Evolutionary conservation across 139 green algal genomes (phyloP).

Genomic region (Chlorella vulgaris): DNA sequence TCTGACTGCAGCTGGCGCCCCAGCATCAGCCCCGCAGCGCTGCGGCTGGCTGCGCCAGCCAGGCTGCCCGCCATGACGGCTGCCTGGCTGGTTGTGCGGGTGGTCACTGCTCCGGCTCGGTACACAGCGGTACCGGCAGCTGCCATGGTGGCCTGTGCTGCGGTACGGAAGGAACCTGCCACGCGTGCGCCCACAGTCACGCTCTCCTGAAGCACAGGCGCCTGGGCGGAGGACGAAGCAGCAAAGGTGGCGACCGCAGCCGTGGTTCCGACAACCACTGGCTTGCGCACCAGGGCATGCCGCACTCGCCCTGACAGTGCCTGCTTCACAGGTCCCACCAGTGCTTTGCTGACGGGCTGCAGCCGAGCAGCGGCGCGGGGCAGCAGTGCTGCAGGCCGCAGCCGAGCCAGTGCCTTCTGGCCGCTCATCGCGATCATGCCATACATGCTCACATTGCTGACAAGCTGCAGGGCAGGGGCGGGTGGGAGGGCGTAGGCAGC

Average conservation of each 20-base stretch:
- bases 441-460: constrained; percentile 12
- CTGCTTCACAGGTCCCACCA: constrained; percentile 7
- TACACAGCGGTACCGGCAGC: constrained; percentile 15
- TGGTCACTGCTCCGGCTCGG: constrained; percentile 12
- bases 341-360: constrained; percentile 1
- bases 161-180: constrained; percentile 20
- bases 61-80: constrained; percentile 18
- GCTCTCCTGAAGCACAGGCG: constrained; percentile 1
- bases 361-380: not conserved
- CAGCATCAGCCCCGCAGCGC: constrained; percentile 16
- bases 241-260: constrained; percentile 42
- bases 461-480: not conserved
- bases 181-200: constrained; percentile 24
- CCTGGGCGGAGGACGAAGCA: not conserved
- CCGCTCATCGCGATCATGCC: constrained; percentile 31
- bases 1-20: not conserved
- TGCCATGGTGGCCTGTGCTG: constrained; percentile 17
- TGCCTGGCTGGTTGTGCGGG: constrained; percentile 24
- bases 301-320: constrained; percentile 9
- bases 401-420: constrained; percentile 23
- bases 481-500: too few species aligned
- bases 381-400: not conserved
- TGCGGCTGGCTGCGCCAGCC: constrained; percentile 7
- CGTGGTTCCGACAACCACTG: constrained; percentile 23
- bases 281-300: constrained; percentile 32